Evolutionary conservation across 352 stramenopile genomes (phyloP).

Genomic region (Phytophthora macrochlamydospora): DNA sequence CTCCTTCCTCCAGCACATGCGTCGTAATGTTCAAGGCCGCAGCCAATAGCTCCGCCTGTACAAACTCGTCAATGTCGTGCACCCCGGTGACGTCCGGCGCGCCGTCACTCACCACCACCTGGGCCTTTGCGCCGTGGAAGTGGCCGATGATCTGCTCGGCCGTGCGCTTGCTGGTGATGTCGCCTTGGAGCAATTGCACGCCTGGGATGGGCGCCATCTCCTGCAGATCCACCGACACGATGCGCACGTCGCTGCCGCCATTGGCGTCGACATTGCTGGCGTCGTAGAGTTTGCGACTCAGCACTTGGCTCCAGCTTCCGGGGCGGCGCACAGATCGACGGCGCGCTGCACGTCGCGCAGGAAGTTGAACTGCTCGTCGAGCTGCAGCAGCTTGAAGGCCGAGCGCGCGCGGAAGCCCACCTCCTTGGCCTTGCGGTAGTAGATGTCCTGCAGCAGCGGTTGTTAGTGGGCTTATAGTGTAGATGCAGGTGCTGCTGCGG

Average conservation of each 20-base stretch:
- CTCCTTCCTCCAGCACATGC: slow-evolving; percentile 92
- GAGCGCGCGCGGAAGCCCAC: slow-evolving; percentile 96
- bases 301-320: slow-evolving; percentile 98
- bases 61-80: slow-evolving; percentile 99
- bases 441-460: slow-evolving; percentile 64
- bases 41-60: slow-evolving; percentile 96
- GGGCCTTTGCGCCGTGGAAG: slow-evolving; percentile 93
- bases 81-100: slow-evolving; percentile 99
- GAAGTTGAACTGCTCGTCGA: slow-evolving; percentile 98
- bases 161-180: slow-evolving; percentile 97
- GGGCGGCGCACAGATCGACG: slow-evolving; percentile 99
- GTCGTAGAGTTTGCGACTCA: slow-evolving; percentile 90
- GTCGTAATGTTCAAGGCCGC: slow-evolving; percentile 98
- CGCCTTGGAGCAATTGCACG: slow-evolving; percentile 95
- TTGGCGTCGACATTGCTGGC: slow-evolving; percentile 28
- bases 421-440: slow-evolving; percentile 95
- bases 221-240: slow-evolving; percentile 99
- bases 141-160: slow-evolving; percentile 95
- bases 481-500: neutral
- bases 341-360: slow-evolving; percentile 91
- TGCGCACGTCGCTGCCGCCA: slow-evolving; percentile 54
- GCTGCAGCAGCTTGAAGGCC: slow-evolving; percentile 99
- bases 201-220: slow-evolving; percentile 98
- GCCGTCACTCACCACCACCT: slow-evolving; percentile 99
- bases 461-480: neutral